Evolutionary conservation across 306 rosid species (phyloP), one percentile per base, ranked within the genome.

Genomic region (Medicago lupulina): DNA sequence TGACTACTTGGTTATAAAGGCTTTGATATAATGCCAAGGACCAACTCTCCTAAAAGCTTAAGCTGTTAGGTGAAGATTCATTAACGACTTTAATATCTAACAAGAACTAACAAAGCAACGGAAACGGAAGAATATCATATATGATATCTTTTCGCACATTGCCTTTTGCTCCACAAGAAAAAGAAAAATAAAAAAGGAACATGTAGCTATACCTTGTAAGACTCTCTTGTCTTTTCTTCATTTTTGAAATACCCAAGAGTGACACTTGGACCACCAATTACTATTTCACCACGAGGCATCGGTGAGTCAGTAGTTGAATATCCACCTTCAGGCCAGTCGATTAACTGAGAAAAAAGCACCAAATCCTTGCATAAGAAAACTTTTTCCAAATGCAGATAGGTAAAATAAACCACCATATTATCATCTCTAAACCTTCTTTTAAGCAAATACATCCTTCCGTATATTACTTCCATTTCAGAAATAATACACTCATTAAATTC

Each of bases 301-400:
- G 99, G 97, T 43, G 75, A 78, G 82, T 95, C 97, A 66, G 73
- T 79, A 8, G 67, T 80, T 55, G 81, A 83, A 83, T 95, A 95
- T 73, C 98, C 99, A 70, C 98, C 97, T 89, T 95, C 97, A 16
- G 90, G 83, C 99, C 99, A 92, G 83, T 92, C 86, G 64, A 95
- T 77, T 78, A 95, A 78, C 99, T 95, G 89, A 74, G 81, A 34
- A 81, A 57, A 82, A 67, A 84, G 44, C 47, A 76, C 19, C 17
- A 80, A 51, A 74, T 16, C 76, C 71, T 68, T 18, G 61, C 73
- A 78, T 55, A 16, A 67, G 79, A 73, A 67, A 41, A 47, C n/a
- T 80, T 23, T 36, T 50, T 28, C 17, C 6, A 34, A 55, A 46
- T 64, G 67, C 38, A 14, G 49, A 61, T 46, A 46, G 9, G 68